Evolutionary conservation across 2,329 filamentous ascomycete species (phyloP).

Genomic region (Claviceps maximensis): DNA sequence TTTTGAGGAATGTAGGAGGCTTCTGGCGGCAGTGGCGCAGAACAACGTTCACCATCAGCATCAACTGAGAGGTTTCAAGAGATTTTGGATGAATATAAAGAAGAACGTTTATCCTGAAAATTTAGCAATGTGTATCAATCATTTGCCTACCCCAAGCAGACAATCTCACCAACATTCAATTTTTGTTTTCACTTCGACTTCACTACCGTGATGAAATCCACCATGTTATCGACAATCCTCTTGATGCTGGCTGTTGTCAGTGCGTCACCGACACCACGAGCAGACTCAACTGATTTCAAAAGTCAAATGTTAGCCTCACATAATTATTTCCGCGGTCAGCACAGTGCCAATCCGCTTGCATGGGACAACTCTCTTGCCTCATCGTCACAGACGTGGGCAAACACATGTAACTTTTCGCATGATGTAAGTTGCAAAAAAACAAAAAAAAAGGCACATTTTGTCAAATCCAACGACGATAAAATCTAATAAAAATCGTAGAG

Average conservation of each 20-base stretch:
- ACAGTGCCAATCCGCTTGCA: neutral
- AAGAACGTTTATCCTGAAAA: neutral
- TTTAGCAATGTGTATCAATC: neutral
- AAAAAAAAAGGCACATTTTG: accelerated
- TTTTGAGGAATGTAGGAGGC: neutral
- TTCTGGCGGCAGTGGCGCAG: neutral
- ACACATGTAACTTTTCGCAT: slow-evolving; percentile 1
- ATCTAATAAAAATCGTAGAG: neutral
- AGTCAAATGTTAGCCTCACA: slow-evolving; percentile 1
- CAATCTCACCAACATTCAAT: too few relatives aligned
- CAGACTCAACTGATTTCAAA: neutral
- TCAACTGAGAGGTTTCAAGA: neutral
- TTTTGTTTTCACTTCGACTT: neutral
- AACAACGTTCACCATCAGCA: neutral
- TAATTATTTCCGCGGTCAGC: slow-evolving; percentile 1
- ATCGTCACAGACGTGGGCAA: neutral
- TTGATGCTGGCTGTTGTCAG: neutral
- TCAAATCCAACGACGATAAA: neutral
- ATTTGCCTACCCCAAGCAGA: too few relatives aligned
- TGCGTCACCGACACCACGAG: neutral
- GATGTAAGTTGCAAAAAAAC: neutral
- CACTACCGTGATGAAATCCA: neutral
- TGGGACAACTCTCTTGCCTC: neutral
- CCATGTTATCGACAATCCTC: neutral
- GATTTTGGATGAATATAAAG: neutral